These are phyloP conservation scores for Scenedesmus sp. DNA, from an alignment of 163 green algal species.

Conservation along the genomic window DNA sequence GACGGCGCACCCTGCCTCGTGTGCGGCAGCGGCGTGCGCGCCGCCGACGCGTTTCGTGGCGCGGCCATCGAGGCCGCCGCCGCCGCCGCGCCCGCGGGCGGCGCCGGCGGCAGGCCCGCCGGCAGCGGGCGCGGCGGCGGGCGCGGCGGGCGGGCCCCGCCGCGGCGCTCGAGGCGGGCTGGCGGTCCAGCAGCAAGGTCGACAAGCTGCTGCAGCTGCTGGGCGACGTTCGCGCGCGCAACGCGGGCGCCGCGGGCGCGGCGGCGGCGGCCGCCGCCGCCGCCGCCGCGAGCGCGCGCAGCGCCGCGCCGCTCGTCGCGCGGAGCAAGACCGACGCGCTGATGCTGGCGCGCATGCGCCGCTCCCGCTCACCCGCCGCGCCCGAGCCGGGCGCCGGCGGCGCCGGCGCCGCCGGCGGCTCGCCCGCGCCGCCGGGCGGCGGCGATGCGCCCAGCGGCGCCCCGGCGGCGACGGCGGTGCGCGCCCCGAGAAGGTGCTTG, in stretches of 20 bases:
- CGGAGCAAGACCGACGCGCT: constrained; percentile 53
- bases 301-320: constrained; percentile 44
- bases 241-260: neutral
- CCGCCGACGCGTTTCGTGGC: constrained; percentile 55
- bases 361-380: constrained; percentile 12
- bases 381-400: neutral
- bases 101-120: neutral
- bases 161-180: neutral
- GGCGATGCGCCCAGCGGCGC: neutral
- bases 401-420: constrained; percentile 3
- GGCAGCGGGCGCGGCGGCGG: neutral
- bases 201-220: constrained; percentile 64
- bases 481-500: constrained; percentile 84
- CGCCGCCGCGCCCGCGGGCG: neutral
- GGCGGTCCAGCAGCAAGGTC: constrained; percentile 44
- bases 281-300: neutral
- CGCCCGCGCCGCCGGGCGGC: neutral
- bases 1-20: constrained; percentile 49
- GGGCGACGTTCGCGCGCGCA: constrained; percentile 27
- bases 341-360: constrained; percentile 48
- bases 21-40: constrained; percentile 58
- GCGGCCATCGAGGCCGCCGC: constrained; percentile 54
- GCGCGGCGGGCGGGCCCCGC: neutral
- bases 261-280: constrained; percentile 10
- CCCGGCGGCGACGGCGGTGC: neutral